Evolutionary conservation across 2,329 filamentous ascomycete genomes (phyloP).

Genomic region (Coccinonectria pachysandricola): DNA sequence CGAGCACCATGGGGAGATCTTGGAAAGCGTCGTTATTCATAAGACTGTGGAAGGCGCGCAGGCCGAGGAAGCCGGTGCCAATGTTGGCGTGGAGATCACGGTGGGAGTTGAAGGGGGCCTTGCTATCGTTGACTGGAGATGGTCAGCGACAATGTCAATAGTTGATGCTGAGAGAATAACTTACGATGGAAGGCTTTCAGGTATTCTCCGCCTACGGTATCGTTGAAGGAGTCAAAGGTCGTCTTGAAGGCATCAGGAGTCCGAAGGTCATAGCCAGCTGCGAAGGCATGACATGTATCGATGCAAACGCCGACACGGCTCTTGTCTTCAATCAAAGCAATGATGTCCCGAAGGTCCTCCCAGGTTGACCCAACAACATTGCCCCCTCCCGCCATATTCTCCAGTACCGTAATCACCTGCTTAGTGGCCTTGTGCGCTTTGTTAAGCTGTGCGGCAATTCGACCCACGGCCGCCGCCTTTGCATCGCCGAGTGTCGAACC

Average conservation of each 20-base stretch:
- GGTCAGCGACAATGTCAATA: conserved; percentile 3
- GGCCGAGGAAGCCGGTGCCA: conserved; percentile 83
- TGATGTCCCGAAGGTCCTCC: conserved; percentile 78
- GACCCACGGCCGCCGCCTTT: conserved; percentile 58
- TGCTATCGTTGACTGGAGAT: conserved; percentile 75
- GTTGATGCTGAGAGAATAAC: no score
- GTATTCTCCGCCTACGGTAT: conserved; percentile 66
- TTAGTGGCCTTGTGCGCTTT: conserved; percentile 66
- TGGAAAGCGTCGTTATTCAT: conserved; percentile 74
- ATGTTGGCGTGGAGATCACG: conserved; percentile 94
- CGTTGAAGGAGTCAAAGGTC: conserved; percentile 68
- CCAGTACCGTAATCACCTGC: conserved; percentile 71
- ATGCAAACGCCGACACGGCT: conserved; percentile 82
- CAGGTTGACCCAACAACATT: conserved; percentile 81
- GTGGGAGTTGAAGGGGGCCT: conserved; percentile 71
- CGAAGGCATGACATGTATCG: conserved; percentile 94
- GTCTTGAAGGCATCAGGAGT: conserved; percentile 60
- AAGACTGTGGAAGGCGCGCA: conserved; percentile 82
- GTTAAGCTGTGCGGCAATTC: conserved; percentile 78
- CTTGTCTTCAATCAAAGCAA: conserved; percentile 70
- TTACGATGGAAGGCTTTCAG: conserved; percentile 67
- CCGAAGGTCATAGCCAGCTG: conserved; percentile 83
- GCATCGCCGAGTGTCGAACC: conserved; percentile 65
- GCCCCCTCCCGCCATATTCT: conserved; percentile 90
- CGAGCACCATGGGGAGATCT: conserved; percentile 79